Evolutionary conservation across 257 asterid genomes (phyloP), one percentile per base, ranked within the genome.

Genomic region (Parsonsia alboflavescens): DNA sequence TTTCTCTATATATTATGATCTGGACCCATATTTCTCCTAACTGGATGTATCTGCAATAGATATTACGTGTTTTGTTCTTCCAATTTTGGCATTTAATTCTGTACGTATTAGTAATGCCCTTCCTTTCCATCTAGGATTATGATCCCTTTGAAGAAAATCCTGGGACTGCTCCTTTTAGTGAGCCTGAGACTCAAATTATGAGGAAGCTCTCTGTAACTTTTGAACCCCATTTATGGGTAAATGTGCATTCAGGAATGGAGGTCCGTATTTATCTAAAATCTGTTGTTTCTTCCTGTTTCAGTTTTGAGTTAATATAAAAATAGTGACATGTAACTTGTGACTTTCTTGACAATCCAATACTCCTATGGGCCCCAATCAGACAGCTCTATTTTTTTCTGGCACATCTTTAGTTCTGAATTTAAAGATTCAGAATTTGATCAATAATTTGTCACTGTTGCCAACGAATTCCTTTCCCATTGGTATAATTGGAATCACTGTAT

Each of bases 231-330:
- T 83, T 92, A 79, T 95, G 99, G 99, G 99, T 89, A 58, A 95
- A 90, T 80, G 98, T 90, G 86, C 98, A 95, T 82, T 94, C 97
- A n/a, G 98, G 99, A 69, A 94, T 95, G 98, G 99, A 95, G 93
- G 99, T 88, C 87, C 75, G 82, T 73, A 66, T 64, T 63, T 46
- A 56, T 45, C 78, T 39, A 13, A 75, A 63, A 49, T 82, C 39
- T 80, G 41, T 76, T 65, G 62, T 71, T 73, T 74, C 50, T 79
- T 56, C 72, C 2, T 21, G 13, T 79, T 17, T 24, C 44, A 52
- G 70, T 66, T 6, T 61, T 58, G 54, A 46, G 42, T 24, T 44
- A 16, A 24, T 41, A 46, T 70, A 36, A 62, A 54, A 78, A 49
- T 70, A 65, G 70, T 6, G 22, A 16, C 59, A 10, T 2, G n/a